Conservation (phyloP, 2,329 filamentous ascomycete species). For the Trichophyton mentagrophytes region DNA sequence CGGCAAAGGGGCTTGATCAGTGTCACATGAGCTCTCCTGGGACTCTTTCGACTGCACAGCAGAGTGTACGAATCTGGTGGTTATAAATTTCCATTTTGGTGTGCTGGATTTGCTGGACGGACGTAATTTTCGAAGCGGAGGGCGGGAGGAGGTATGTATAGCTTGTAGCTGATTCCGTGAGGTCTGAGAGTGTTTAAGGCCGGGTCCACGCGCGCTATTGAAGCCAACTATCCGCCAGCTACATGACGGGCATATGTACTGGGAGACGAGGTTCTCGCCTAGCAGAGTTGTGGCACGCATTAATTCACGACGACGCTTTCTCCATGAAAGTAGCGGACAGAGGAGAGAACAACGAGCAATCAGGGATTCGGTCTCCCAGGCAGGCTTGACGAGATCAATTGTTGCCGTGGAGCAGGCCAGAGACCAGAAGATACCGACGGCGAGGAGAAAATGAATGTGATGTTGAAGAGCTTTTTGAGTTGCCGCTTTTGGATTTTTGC, state of each 20-base stretch:
- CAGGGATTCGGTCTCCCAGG: background rate
- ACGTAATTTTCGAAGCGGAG: slow-evolving; percentile 2
- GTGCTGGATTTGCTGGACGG: background rate
- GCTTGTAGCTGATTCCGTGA: slow-evolving; percentile 5
- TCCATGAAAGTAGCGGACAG: background rate
- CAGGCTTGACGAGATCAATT: background rate
- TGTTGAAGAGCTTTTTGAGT: background rate
- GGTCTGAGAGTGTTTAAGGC: background rate
- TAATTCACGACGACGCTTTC: background rate
- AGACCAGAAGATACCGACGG: background rate
- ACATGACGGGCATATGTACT: slow-evolving; percentile 18
- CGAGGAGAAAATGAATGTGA: background rate
- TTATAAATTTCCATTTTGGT: slow-evolving; percentile 1
- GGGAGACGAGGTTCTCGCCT: slow-evolving; percentile 21
- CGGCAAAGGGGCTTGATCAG: background rate
- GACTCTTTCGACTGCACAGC: background rate
- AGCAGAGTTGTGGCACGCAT: slow-evolving; percentile 14
- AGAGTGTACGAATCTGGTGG: background rate
- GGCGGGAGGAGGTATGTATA: slow-evolving; percentile 5
- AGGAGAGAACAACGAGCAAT: background rate
- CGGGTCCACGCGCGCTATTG: slow-evolving; percentile 7
- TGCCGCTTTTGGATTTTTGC: slow-evolving; percentile 2
- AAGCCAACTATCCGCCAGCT: slow-evolving; percentile 12
- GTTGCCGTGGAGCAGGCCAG: background rate
- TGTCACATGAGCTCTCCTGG: background rate